Conservation (phyloP, 805 yeast species). For the Barnettozyma pratensis region DNA sequence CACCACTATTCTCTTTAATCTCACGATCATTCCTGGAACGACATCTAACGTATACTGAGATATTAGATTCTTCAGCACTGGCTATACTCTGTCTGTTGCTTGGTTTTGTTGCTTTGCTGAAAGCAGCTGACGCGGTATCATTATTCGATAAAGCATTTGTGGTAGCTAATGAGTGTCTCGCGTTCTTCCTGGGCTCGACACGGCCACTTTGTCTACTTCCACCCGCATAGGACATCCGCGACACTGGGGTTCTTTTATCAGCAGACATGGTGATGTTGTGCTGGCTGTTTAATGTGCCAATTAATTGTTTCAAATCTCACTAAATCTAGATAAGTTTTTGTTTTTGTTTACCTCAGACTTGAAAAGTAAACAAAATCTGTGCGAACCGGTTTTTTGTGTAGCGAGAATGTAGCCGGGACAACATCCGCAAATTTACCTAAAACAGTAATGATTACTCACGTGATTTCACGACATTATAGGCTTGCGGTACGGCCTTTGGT, state of each 20-base stretch:
- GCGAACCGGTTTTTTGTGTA: too few species aligned
- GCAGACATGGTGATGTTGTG: neutral
- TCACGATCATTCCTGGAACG: constrained; percentile 52
- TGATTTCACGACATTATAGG: neutral
- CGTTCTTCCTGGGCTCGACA: neutral
- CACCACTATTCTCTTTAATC: constrained; percentile 48
- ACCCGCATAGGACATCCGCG: neutral
- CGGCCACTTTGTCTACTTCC: neutral
- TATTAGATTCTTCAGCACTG: constrained; percentile 30
- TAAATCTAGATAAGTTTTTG: too few species aligned
- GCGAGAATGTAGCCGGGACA: too few species aligned
- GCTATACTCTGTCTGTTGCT: constrained; percentile 13
- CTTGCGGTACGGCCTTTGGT: too few species aligned
- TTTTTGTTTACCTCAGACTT: too few species aligned
- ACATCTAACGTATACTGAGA: constrained; percentile 53
- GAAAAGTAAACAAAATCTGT: neutral
- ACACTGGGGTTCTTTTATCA: neutral
- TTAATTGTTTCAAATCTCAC: too few species aligned
- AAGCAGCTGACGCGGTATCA: constrained; percentile 14
- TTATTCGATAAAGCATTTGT: neutral
- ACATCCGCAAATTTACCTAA: too few species aligned
- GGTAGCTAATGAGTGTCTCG: constrained; percentile 8
- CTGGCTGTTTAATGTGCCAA: too few species aligned
- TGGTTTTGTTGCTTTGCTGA: constrained; percentile 21
- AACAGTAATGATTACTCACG: neutral